Evolutionary conservation across 164 flowering plant genomes (phyloP).

Genomic region (Hamamelis virginiana): DNA sequence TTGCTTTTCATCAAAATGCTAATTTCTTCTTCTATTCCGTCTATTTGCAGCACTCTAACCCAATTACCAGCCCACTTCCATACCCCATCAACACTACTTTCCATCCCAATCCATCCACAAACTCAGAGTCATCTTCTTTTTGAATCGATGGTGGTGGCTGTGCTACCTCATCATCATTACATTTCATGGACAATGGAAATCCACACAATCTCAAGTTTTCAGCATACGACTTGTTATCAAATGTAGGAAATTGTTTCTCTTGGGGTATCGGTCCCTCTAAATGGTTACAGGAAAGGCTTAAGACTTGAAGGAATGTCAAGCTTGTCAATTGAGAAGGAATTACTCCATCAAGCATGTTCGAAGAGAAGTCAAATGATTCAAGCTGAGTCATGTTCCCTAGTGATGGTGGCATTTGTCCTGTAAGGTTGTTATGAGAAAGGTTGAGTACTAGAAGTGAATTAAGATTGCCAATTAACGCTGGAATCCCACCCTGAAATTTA

Average conservation of each 20-base stretch:
- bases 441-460: slow-evolving; percentile 5
- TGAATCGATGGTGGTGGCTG: no score
- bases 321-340: slow-evolving; percentile 14
- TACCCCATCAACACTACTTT: slow-evolving; percentile 3
- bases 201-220: slow-evolving; percentile 15
- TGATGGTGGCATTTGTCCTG: slow-evolving; percentile 9
- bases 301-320: slow-evolving; percentile 11
- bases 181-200: no score
- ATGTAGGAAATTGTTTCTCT: slow-evolving; percentile 28
- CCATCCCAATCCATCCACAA: not conserved
- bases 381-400: slow-evolving; percentile 10
- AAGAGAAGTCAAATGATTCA: slow-evolving; percentile 29
- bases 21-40: no score
- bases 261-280: slow-evolving; percentile 26
- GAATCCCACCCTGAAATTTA: slow-evolving; percentile 12
- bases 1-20: no score
- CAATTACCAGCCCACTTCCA: not conserved
- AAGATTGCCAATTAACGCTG: slow-evolving; percentile 9
- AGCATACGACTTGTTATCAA: slow-evolving; percentile 5
- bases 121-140: not conserved
- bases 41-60: no score
- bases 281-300: slow-evolving; percentile 26
- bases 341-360: slow-evolving; percentile 17
- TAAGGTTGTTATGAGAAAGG: slow-evolving; percentile 13
- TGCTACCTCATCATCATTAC: no score